A percentile compares a stretch with the other conserved stretches of the same genome.
These are phyloP conservation scores for Dioszegia crocea DNA, from an alignment of 768 basidiomycete species.

Conservation along the genomic window DNA sequence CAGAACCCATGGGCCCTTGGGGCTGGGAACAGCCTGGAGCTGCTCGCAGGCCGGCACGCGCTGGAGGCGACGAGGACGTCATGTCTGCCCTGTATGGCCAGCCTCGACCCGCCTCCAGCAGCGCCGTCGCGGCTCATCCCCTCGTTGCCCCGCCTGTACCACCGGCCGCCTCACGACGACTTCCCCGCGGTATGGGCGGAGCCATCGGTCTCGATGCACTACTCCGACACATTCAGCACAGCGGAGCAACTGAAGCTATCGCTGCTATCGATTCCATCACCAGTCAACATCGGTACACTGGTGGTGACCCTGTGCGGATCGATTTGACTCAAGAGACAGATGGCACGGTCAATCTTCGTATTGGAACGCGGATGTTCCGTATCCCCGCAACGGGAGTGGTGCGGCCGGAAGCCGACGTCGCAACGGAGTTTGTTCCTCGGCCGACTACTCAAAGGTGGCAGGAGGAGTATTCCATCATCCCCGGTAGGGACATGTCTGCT, in stretches of 20 bases:
- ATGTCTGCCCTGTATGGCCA: slow-evolving; percentile 19
- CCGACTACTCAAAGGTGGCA: slow-evolving; percentile 81
- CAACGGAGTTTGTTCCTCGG: slow-evolving; percentile 61
- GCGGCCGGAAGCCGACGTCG: slow-evolving; percentile 5
- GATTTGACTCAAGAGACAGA: slow-evolving; percentile 58
- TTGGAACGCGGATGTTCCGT: slow-evolving; percentile 16
- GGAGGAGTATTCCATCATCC: slow-evolving; percentile 77
- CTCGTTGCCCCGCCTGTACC: slow-evolving; percentile 58
- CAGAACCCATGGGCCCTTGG: slow-evolving; percentile 15
- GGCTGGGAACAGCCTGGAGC: slow-evolving; percentile 23
- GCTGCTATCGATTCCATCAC: slow-evolving; percentile 82
- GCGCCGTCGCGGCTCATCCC: slow-evolving; percentile 66
- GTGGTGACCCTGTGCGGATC: slow-evolving; percentile 67
- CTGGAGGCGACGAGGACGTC: slow-evolving; percentile 14
- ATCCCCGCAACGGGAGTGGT: slow-evolving; percentile 7
- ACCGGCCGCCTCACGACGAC: slow-evolving; percentile 54
- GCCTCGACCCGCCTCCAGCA: slow-evolving; percentile 2
- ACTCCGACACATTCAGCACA: slow-evolving; percentile 71
- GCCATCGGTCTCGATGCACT: slow-evolving; percentile 54
- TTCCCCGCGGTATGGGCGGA: slow-evolving; percentile 53
- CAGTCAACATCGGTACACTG: slow-evolving; percentile 58
- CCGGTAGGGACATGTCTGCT: slow-evolving; percentile 65
- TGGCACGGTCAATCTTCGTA: slow-evolving; percentile 21
- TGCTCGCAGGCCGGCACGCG: neutral
- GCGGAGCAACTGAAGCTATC: slow-evolving; percentile 73